Conservation (phyloP, 73 alveolate species). For the Stentor coeruleus region DNA sequence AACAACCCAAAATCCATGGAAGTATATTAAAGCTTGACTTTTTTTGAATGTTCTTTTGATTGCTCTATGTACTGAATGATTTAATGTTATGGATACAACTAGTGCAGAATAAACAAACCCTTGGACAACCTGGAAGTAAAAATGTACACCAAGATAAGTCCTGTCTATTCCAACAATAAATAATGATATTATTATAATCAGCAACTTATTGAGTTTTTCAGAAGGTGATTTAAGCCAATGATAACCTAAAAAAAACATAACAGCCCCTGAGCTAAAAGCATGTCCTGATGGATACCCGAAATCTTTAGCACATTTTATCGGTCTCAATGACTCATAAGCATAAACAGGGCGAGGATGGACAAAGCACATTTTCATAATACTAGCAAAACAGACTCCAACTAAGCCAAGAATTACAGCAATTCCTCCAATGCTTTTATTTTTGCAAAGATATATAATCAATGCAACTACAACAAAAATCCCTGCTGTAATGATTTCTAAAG, state of each 20-base stretch:
- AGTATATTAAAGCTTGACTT: not conserved
- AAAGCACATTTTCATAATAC: not conserved
- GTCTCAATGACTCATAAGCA: not conserved
- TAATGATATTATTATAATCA: not conserved
- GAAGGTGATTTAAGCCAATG: not conserved
- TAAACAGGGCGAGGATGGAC: slow-evolving; percentile 10
- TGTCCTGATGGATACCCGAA: slow-evolving; percentile 7
- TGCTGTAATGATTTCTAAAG: slow-evolving; percentile 12
- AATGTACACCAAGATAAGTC: not conserved
- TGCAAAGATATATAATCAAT: not conserved
- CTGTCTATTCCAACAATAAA: not conserved
- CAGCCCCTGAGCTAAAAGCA: not conserved
- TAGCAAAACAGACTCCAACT: not conserved
- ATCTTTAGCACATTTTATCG: not conserved
- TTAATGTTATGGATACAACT: not conserved
- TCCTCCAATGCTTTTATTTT: not conserved
- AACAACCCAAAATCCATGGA: not conserved
- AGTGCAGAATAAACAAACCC: not conserved
- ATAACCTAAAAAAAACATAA: not conserved
- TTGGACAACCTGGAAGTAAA: not conserved
- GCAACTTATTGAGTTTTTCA: not conserved
- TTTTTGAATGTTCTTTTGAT: not conserved
- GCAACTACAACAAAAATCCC: not conserved
- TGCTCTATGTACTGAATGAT: too few relatives aligned
- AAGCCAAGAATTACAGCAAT: not conserved